Evolutionary conservation across 2,329 filamentous ascomycete genomes (phyloP), one percentile per base, ranked within the genome.

Genomic region (Aspergillus sp.): DNA sequence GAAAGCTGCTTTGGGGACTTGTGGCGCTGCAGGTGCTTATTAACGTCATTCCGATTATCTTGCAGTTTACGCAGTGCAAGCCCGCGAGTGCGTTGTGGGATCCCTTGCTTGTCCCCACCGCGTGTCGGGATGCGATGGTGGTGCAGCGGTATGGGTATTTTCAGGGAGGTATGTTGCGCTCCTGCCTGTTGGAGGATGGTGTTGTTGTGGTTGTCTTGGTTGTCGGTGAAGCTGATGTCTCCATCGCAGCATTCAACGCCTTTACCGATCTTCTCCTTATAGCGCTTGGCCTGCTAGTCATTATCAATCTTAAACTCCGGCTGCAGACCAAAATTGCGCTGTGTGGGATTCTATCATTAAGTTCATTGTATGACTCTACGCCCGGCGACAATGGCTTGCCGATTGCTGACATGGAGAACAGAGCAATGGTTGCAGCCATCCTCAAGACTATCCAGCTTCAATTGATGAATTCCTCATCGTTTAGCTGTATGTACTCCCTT

Each of bases 21-120:
- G 22, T 60, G 5, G 52, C 3, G 7, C 31, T 46, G 13, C 58
- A 60, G 8, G 25, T 55, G 2, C 17, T 55, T 7, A 23, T 55
- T 34, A 55, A 55, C 25, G n/a, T 55, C 9, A 55, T 55, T 9
- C 58, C 58, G 1, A 46, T 54, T 4, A 30, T 60, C 15, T 3
- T 60, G 15, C 51, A 60, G 47, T 60, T 50, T n/a, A 60, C 58
- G 11, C 51, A 55, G 28, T 60, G 58, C 15, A 17, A 34, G 7
- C 51, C 58, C 7, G 17, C 45, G 0, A n/a, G 17, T 8, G 45
- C 45, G 5, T 15, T 60, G 45, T 60, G 58, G 58, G 47, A 60
- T 46, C 58, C 58, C 1, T 3, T 45, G 1, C 7, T 13, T 1
- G 1, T 55, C 9, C n/a, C 22, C 2, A 3, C 15, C 3, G 3